Percentiles rank a stretch among this genome's conserved stretches.
Evolutionary conservation across 2,329 filamentous ascomycete species (phyloP).

Genomic region (Penicillium sumatraense): DNA sequence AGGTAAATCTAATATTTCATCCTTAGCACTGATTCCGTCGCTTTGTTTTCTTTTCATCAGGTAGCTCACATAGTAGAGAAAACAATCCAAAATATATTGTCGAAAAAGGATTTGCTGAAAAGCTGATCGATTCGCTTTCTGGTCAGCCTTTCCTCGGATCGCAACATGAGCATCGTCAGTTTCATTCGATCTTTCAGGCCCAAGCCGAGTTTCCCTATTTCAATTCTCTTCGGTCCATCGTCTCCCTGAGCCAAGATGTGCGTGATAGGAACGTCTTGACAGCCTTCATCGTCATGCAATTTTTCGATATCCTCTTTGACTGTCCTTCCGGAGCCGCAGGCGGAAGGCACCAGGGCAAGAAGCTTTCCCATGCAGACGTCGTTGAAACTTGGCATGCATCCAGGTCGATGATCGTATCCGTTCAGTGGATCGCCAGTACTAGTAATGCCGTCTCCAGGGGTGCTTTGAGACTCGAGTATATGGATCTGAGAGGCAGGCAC

Average conservation of each 20-base stretch:
- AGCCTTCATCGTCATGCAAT: background rate
- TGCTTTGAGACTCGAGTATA: constrained; percentile 1
- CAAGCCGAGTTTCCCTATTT: background rate
- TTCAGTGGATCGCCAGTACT: constrained; percentile 34
- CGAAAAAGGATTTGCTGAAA: constrained; percentile 24
- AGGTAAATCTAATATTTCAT: constrained; percentile 24
- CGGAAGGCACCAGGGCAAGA: constrained; percentile 37
- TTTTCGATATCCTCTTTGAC: constrained; percentile 18
- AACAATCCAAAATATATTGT: constrained; percentile 31
- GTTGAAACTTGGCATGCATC: constrained; percentile 39
- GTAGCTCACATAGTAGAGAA: constrained; percentile 21
- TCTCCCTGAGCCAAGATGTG: background rate
- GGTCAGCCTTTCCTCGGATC: constrained; percentile 27
- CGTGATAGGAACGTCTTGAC: background rate
- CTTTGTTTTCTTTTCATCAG: constrained; percentile 15
- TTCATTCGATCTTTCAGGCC: background rate
- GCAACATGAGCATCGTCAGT: constrained; percentile 10
- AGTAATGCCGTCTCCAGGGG: background rate
- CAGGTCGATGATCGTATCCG: constrained; percentile 43
- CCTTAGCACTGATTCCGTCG: background rate
- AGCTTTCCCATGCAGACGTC: constrained; percentile 40
- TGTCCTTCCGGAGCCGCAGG: constrained; percentile 9
- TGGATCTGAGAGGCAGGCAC: constrained; percentile 7
- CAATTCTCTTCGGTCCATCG: background rate
- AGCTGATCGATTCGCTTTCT: constrained; percentile 36